phyloP scores from a whole-genome alignment of 2,329 filamentous ascomycete genomes.

The Exophiala sp. region DNA sequence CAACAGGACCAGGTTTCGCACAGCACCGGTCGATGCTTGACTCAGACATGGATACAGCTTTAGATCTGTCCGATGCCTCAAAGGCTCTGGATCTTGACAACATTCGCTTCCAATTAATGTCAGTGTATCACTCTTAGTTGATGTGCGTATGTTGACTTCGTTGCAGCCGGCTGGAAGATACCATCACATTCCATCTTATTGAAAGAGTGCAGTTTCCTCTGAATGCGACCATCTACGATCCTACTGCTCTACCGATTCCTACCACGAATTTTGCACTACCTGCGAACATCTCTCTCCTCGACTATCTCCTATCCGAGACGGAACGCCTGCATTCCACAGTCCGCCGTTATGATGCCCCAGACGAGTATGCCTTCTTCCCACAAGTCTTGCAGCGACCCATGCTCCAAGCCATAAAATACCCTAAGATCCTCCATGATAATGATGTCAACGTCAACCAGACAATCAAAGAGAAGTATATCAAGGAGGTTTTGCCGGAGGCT shows the following conservation, averaged over 20 bases:
- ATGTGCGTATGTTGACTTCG: slow-evolving; percentile 13
- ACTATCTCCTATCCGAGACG: slow-evolving; percentile 89
- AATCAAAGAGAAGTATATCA: slow-evolving; percentile 81
- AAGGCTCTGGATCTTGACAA: slow-evolving; percentile 85
- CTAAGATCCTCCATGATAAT: slow-evolving; percentile 81
- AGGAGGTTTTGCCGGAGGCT: slow-evolving; percentile 76
- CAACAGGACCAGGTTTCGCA: background rate
- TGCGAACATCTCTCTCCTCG: slow-evolving; percentile 92
- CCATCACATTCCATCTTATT: slow-evolving; percentile 94
- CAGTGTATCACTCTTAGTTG: slow-evolving; percentile 34
- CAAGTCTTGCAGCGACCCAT: slow-evolving; percentile 74
- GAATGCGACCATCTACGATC: slow-evolving; percentile 80
- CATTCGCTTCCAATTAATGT: slow-evolving; percentile 94
- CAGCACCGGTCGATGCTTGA: slow-evolving; percentile 6
- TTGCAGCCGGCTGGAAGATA: slow-evolving; percentile 86
- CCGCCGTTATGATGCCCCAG: slow-evolving; percentile 89
- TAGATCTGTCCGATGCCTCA: slow-evolving; percentile 79
- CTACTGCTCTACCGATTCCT: slow-evolving; percentile 77
- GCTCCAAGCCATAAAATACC: slow-evolving; percentile 84
- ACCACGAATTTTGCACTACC: slow-evolving; percentile 72
- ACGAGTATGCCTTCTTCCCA: slow-evolving; percentile 97
- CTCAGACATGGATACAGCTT: slow-evolving; percentile 75
- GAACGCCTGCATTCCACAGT: slow-evolving; percentile 89
- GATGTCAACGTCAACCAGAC: slow-evolving; percentile 83
- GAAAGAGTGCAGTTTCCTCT: slow-evolving; percentile 97